phyloP scores from a whole-genome alignment of 2,329 filamentous ascomycete species.

The Fusarium metavorans region DNA sequence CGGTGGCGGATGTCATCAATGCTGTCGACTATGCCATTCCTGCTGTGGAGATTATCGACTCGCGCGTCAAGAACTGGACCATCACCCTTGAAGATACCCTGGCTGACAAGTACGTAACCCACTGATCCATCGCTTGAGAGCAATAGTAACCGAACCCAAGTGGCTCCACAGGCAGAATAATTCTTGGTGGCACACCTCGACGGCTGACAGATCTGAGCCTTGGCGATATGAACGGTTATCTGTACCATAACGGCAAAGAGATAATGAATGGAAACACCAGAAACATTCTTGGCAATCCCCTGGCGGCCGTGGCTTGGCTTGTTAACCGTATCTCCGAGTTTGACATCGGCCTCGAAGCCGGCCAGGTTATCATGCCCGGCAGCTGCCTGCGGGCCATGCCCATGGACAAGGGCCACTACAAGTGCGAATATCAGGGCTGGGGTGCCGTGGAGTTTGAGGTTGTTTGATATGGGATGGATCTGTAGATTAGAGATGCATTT shows the following conservation, averaged over 20 bases:
- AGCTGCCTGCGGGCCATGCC: constrained; percentile 43
- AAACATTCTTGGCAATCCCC: constrained; percentile 43
- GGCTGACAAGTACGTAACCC: constrained; percentile 37
- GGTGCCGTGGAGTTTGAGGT: constrained; percentile 43
- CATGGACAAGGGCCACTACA: constrained; percentile 40
- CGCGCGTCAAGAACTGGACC: constrained; percentile 43
- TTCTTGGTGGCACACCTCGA: constrained; percentile 43
- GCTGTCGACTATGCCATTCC: constrained; percentile 46
- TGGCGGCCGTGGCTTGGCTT: constrained; percentile 42
- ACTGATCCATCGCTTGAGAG: neutral
- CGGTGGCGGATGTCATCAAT: constrained; percentile 45
- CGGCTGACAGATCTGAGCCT: constrained; percentile 39
- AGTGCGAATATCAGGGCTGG: constrained; percentile 42
- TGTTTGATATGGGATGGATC: constrained; percentile 12
- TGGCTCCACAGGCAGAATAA: constrained; percentile 39
- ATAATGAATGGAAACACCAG: constrained; percentile 42
- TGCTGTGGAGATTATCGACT: constrained; percentile 47
- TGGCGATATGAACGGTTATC: constrained; percentile 35
- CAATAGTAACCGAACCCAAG: neutral
- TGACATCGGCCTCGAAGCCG: constrained; percentile 39
- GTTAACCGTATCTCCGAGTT: constrained; percentile 41
- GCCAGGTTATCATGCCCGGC: constrained; percentile 42
- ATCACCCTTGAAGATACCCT: constrained; percentile 44
- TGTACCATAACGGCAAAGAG: constrained; percentile 41
- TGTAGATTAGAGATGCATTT: neutral